Evolutionary conservation across 805 yeast genomes (phyloP).

Genomic region (Schizosaccharomyces octosporus): DNA sequence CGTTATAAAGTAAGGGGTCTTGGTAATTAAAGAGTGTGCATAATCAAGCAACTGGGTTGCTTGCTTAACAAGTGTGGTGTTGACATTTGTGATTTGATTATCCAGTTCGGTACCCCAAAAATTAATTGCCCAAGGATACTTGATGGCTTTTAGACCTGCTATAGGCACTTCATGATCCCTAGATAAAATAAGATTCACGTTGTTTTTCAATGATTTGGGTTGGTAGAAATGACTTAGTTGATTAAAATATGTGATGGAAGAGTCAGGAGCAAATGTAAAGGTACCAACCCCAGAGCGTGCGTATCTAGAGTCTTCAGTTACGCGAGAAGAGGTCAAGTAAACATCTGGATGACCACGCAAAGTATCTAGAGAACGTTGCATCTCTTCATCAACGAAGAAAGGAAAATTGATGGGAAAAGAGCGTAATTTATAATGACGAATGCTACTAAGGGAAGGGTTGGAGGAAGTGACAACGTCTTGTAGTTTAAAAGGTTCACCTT

Average conservation of each 20-base stretch:
- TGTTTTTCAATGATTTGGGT: neutral
- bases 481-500: neutral
- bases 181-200: neutral
- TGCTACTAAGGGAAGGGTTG: neutral
- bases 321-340: neutral
- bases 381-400: neutral
- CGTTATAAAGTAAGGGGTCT: neutral
- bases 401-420: neutral
- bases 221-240: neutral
- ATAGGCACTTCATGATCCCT: neutral
- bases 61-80: neutral
- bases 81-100: neutral
- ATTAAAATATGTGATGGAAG: neutral
- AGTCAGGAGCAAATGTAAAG: neutral
- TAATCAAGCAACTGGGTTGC: neutral
- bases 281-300: neutral
- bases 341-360: neutral
- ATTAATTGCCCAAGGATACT: neutral
- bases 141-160: neutral
- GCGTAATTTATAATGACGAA: neutral
- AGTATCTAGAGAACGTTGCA: neutral
- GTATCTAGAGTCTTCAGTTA: neutral
- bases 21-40: neutral
- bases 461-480: neutral
- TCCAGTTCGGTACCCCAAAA: neutral